phyloP scores from a whole-genome alignment of 768 basidiomycete species.

The Boletus bicolor region DNA sequence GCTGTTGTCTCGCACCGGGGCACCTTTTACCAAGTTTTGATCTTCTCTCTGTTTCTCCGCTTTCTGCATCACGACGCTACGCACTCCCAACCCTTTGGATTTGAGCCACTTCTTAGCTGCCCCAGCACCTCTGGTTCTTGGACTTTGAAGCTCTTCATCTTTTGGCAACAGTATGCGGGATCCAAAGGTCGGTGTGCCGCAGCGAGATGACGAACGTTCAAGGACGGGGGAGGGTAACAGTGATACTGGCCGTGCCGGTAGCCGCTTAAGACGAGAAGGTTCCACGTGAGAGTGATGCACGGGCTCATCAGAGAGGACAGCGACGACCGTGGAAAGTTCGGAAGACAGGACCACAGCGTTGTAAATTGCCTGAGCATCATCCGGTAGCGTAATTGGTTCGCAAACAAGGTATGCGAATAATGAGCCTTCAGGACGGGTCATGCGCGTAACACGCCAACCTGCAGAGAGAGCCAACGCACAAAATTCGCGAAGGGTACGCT shows the following conservation, averaged over 20 bases:
- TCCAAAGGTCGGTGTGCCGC: constrained; percentile 62
- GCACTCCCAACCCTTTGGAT: constrained; percentile 29
- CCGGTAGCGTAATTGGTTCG: constrained; percentile 54
- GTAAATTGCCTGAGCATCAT: constrained; percentile 25
- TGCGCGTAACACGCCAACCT: constrained; percentile 60
- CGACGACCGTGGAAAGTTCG: constrained; percentile 15
- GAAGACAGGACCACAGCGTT: constrained; percentile 19
- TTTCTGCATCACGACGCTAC: constrained; percentile 21
- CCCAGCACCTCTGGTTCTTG: constrained; percentile 10
- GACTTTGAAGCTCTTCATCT: constrained; percentile 23
- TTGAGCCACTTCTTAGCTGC: constrained; percentile 29
- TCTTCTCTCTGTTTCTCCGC: constrained; percentile 23
- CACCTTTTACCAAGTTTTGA: constrained; percentile 1
- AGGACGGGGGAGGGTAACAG: constrained; percentile 29
- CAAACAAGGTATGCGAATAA: constrained; percentile 72
- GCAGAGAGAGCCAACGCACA: constrained; percentile 50
- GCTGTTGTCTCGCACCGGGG: not conserved
- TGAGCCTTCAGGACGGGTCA: constrained; percentile 56
- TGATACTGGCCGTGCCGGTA: constrained; percentile 6
- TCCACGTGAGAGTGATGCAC: not conserved
- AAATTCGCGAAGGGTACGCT: constrained; percentile 65
- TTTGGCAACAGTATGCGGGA: constrained; percentile 38
- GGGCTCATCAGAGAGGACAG: constrained; percentile 8
- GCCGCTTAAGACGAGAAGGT: constrained; percentile 5
- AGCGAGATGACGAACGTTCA: constrained; percentile 48